These are phyloP conservation scores for Elsinoe perseae DNA, from an alignment of 2,329 filamentous ascomycete genomes.

Conservation along the genomic window DNA sequence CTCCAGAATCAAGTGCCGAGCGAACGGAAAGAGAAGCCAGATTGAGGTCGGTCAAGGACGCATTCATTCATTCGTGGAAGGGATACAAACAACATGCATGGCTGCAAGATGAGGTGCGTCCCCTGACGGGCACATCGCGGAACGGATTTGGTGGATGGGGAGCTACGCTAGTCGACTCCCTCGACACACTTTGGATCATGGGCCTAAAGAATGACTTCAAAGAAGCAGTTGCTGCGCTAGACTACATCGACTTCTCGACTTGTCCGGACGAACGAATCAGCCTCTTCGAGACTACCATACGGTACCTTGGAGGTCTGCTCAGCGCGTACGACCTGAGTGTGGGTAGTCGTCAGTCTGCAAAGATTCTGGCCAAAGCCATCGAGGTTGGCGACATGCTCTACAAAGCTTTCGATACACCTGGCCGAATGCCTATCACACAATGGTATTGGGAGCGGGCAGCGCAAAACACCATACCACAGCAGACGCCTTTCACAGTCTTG, in stretches of 20 bases:
- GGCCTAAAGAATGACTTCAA: slow-evolving; percentile 58
- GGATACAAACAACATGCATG: slow-evolving; percentile 76
- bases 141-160: slow-evolving; percentile 90
- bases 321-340: slow-evolving; percentile 62
- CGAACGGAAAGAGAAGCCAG: slow-evolving; percentile 57
- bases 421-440: slow-evolving; percentile 55
- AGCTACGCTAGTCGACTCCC: slow-evolving; percentile 73
- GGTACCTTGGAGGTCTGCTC: slow-evolving; percentile 61
- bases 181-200: slow-evolving; percentile 71
- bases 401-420: slow-evolving; percentile 59
- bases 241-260: slow-evolving; percentile 54
- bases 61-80: slow-evolving; percentile 71
- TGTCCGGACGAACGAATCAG: slow-evolving; percentile 49
- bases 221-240: slow-evolving; percentile 52
- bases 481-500: slow-evolving; percentile 30
- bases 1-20: slow-evolving; percentile 51
- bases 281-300: slow-evolving; percentile 63
- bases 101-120: slow-evolving; percentile 76
- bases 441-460: slow-evolving; percentile 45
- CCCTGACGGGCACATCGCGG: slow-evolving; percentile 52
- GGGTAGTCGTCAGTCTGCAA: slow-evolving; percentile 37
- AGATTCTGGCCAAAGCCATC: slow-evolving; percentile 53
- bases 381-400: slow-evolving; percentile 59
- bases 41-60: slow-evolving; percentile 58
- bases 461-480: slow-evolving; percentile 23